Conservation (phyloP, 805 yeast species). For the Candida khao-thaluensis region DNA sequence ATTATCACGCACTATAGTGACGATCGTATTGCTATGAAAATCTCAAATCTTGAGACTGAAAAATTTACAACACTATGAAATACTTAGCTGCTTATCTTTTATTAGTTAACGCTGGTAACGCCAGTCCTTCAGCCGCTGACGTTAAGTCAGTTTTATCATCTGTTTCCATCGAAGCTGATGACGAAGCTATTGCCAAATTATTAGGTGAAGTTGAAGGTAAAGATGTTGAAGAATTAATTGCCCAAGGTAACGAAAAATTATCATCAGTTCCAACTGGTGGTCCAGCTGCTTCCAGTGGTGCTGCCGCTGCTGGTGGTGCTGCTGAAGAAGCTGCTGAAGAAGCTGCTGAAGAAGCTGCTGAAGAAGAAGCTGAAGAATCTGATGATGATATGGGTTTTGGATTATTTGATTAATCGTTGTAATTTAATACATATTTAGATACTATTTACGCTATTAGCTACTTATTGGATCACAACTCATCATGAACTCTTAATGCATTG, state of each 20-base stretch:
- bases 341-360: conserved; percentile 69
- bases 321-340: conserved; percentile 73
- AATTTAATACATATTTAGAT: conserved; percentile 13
- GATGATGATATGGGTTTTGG: conserved; percentile 73
- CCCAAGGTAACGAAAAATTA: conserved; percentile 94
- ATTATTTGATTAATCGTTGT: conserved; percentile 38
- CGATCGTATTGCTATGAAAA: no score
- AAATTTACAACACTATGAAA: conserved; percentile 52
- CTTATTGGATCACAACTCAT: conserved; percentile 22
- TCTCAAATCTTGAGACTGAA: no score
- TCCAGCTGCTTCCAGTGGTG: conserved; percentile 82
- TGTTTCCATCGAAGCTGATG: conserved; percentile 95
- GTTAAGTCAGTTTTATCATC: conserved; percentile 85
- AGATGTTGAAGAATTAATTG: conserved; percentile 82
- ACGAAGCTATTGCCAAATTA: conserved; percentile 76
- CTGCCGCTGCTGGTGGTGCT: conserved; percentile 68
- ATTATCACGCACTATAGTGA: no score
- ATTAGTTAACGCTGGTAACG: conserved; percentile 95
- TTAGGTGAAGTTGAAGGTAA: conserved; percentile 91
- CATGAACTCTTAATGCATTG: conserved; percentile 64
- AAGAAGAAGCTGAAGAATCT: conserved; percentile 64
- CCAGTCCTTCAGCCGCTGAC: conserved; percentile 91
- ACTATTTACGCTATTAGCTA: no score
- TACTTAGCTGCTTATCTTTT: conserved; percentile 99
- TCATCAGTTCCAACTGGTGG: conserved; percentile 98